Evolutionary conservation across 345 rosid genomes (phyloP), one percentile per base, ranked within the genome.

Genomic region (Brassica juncea): DNA sequence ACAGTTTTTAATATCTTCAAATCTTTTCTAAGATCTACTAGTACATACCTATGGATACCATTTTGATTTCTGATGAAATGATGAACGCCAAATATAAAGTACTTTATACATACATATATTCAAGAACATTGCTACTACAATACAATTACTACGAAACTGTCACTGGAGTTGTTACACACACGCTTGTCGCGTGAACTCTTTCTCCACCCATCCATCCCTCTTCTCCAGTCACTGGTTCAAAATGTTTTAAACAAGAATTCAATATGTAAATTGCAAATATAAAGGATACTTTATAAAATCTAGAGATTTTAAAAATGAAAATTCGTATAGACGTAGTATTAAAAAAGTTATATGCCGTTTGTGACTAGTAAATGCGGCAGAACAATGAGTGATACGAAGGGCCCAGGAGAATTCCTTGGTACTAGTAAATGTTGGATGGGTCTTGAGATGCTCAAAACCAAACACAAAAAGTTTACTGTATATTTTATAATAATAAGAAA

Each of bases 351-450:
- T 66, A 66, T 66, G 65, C 42, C 55, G 44, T 54, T 35, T 66
- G 72, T 66, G 78, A 37, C 32, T n/a, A 23, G 57, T 55, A 75
- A 75, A 31, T 35, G 23, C 49, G 21, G 2, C 9, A 57, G 58
- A 67, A 67, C 42, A 67, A 35, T 57, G 42, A 58, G 25, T 59
- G 64, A 11, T 28, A 63, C 16, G 73, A 76, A 76, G 79, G 79
- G 42, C 25, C 68, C 68, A 76, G 25, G 73, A n/a, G 16, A 58
- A 68, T 58, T 76, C 67, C 79, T 76, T 67, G 66, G 31, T 67
- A 67, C 67, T 58, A 15, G 67, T 76, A 67, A 67, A 76, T 76
- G 73, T 68, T 75, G 58, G 58, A 67, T 67, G 66, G 59, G 60
- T 74, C 78, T 74, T 55, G 57, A 54, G 55, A 66, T 66, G 5